Base-by-base conservation (phyloP, 352 stramenopile species). In the Pythium aristosporum region DNA sequence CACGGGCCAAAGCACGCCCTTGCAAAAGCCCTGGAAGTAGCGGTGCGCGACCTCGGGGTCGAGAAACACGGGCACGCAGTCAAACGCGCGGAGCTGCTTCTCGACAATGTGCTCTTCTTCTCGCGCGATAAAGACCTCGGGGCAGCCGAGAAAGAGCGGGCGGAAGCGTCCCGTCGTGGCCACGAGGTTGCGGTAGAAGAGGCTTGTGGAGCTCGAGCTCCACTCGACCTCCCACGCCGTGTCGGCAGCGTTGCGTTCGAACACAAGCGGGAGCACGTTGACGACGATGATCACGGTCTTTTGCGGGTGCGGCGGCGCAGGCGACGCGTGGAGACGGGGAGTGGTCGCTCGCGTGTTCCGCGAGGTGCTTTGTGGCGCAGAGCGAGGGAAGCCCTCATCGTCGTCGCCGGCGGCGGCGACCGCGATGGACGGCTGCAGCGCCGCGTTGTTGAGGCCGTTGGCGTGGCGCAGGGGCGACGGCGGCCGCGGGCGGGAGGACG, bases 1-100 rank as follows among this genome's bases (percentile, higher is more conserved):
- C 32, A 98, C 85, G 1, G 96, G 96, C 97, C 96, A 99, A 16
- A 99, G 84, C n/a, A 98, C 86, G 49, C 95, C 93, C 72, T 99
- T 98, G 78, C 96, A 99, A 69, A 98, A 99, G 20, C 89, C 91
- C 72, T 97, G 80, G 70, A 94, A 96, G 73, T 94, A 94, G 23
- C 75, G 78, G 54, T 94, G 80, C 23, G 82, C 83, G 41, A 98
- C 71, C 5, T 75, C 67, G 12, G 91, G 85, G 46, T 98, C 91
- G 34, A 98, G 73, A 72, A 98, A 99, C 44, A 99, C 96, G 1
- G 97, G 96, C 23, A 98, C 93, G 67, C 96, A 99, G 58, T 98
- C 85, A 58, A 99, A 95, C 25, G 79, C 75, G 39, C 89, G 75
- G 41, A 89, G 74, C 43, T 95, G 82, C 62, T 90, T 82, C 55